phyloP scores from a whole-genome alignment of 139 green algal species.

The Chlamydomonas applanata region DNA sequence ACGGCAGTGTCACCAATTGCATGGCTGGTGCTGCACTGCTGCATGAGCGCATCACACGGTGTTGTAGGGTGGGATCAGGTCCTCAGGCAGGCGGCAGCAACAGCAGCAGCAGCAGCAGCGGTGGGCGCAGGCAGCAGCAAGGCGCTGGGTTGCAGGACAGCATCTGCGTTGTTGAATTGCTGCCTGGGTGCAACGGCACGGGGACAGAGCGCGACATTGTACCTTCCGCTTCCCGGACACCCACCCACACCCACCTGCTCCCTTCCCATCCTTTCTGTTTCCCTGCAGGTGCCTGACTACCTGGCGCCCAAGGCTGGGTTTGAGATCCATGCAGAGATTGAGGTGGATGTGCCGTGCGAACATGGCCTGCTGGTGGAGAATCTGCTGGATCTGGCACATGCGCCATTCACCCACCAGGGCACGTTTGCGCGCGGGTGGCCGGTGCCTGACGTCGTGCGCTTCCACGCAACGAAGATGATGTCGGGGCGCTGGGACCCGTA shows the following conservation, averaged over 20 bases:
- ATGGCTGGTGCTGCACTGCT: too few relatives aligned
- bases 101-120: neutral
- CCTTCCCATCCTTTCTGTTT: neutral
- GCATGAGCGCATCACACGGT: too few relatives aligned
- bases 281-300: slow-evolving; percentile 46
- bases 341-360: slow-evolving; percentile 94
- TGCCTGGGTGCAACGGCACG: neutral
- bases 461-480: slow-evolving; percentile 62
- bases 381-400: slow-evolving; percentile 96
- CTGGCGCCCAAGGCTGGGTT: slow-evolving; percentile 69
- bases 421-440: slow-evolving; percentile 98
- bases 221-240: too few relatives aligned
- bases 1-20: too few relatives aligned
- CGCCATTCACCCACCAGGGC: slow-evolving; percentile 96
- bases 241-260: neutral
- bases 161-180: too few relatives aligned
- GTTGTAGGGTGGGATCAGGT: neutral
- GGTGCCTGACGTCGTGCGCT: slow-evolving; percentile 89
- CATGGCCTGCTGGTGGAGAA: slow-evolving; percentile 98
- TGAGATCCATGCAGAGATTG: slow-evolving; percentile 84
- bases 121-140: neutral
- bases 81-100: neutral
- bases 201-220: neutral
- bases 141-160: too few relatives aligned
- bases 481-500: slow-evolving; percentile 89